Evolutionary conservation across 169 alveolate species (phyloP).

Genomic region (Eimeria tenella): DNA sequence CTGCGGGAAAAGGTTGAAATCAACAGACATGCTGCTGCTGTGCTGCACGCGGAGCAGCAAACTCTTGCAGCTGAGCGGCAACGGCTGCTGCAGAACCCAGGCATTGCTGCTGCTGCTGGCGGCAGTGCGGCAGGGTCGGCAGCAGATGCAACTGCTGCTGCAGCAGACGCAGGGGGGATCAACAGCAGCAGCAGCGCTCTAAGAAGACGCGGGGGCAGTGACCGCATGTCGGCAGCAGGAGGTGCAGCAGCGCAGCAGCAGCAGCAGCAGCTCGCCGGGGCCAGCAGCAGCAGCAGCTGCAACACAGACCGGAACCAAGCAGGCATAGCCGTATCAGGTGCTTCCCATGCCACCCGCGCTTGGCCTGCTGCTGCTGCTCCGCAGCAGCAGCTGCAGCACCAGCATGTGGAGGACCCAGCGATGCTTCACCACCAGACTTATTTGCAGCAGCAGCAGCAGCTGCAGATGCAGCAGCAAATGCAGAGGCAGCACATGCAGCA

Average conservation of each 20-base stretch:
- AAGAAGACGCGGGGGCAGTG: conserved; percentile 1
- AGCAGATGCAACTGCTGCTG: neutral
- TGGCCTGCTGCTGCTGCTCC: conserved; percentile 25
- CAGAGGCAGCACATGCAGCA: neutral
- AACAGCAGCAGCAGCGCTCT: conserved; percentile 20
- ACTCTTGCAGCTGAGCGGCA: conserved; percentile 37
- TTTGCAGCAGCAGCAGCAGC: conserved; percentile 55
- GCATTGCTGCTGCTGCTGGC: conserved; percentile 9
- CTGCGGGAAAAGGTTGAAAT: conserved; percentile 61
- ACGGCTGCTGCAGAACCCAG: conserved; percentile 21
- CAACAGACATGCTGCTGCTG: conserved; percentile 47
- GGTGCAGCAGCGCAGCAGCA: conserved; percentile 31
- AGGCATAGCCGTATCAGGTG: neutral
- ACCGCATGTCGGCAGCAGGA: conserved; percentile 21
- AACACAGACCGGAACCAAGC: neutral
- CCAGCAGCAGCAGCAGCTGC: neutral
- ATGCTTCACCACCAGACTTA: conserved; percentile 25
- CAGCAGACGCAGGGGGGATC: conserved; percentile 6
- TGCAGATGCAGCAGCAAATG: conserved; percentile 40
- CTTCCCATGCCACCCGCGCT: neutral
- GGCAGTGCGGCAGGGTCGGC: neutral
- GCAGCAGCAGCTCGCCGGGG: neutral
- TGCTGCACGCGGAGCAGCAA: conserved; percentile 55
- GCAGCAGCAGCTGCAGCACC: neutral
- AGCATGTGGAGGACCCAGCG: neutral